Conservation (phyloP, 805 yeast genomes). For the Priceomyces castillae region DNA sequence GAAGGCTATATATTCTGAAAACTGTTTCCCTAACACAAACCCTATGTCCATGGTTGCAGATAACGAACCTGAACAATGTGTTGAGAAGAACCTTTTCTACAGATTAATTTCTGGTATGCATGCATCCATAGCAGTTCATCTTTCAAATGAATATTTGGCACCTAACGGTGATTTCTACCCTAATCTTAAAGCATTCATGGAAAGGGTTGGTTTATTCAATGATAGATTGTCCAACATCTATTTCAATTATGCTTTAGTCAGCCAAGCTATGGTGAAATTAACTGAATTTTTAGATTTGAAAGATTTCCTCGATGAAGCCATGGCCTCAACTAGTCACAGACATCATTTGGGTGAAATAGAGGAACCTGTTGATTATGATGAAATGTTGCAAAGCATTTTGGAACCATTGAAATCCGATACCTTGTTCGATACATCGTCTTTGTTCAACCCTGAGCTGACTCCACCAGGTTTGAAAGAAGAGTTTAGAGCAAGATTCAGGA, state of each 20-base stretch:
- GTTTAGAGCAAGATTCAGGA: slow-evolving; percentile 79
- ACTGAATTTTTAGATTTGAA: slow-evolving; percentile 27
- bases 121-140: slow-evolving; percentile 90
- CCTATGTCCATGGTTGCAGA: slow-evolving; percentile 35
- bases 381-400: slow-evolving; percentile 31
- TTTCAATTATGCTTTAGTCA: slow-evolving; percentile 85
- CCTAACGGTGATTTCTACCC: slow-evolving; percentile 81
- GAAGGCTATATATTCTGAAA: slow-evolving; percentile 88
- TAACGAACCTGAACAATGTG: slow-evolving; percentile 50
- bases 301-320: slow-evolving; percentile 24
- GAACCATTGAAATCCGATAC: slow-evolving; percentile 40
- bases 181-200: slow-evolving; percentile 75
- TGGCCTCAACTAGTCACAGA: slow-evolving; percentile 17
- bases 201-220: slow-evolving; percentile 83
- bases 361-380: slow-evolving; percentile 30
- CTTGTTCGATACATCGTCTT: slow-evolving; percentile 45
- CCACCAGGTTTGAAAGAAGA: slow-evolving; percentile 69
- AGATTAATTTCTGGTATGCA: slow-evolving; percentile 90
- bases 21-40: slow-evolving; percentile 66
- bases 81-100: slow-evolving; percentile 86
- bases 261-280: slow-evolving; percentile 72
- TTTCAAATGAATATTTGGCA: slow-evolving; percentile 78
- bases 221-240: slow-evolving; percentile 88
- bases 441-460: slow-evolving; percentile 46
- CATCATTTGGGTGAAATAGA: slow-evolving; percentile 51